Conservation (phyloP, 2,329 filamentous ascomycete species). For the Calonectria montana region DNA sequence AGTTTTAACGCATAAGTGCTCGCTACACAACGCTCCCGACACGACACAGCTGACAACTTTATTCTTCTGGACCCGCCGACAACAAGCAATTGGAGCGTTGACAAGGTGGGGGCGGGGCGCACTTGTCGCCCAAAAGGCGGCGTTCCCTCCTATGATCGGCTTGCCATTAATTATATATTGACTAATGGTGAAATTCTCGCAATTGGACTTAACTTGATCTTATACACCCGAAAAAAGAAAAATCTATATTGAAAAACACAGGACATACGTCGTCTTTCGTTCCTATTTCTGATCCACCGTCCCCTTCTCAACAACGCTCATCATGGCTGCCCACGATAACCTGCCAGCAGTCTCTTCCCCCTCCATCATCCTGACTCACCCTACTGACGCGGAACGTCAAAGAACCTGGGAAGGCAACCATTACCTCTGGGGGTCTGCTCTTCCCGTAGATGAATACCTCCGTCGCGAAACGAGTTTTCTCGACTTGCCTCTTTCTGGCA, state of each 20-base stretch:
- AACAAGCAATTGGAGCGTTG: background rate
- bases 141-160: background rate
- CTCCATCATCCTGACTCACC: constrained; percentile 59
- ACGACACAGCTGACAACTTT: background rate
- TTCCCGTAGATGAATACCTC: constrained; percentile 67
- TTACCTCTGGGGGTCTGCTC: constrained; percentile 68
- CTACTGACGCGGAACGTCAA: constrained; percentile 66
- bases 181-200: background rate
- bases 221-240: background rate
- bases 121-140: constrained; percentile 5
- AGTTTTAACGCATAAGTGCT: too few species aligned
- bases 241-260: background rate
- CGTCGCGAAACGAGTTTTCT: constrained; percentile 68
- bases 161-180: background rate
- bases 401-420: constrained; percentile 68
- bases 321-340: constrained; percentile 34
- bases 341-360: constrained; percentile 39
- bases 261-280: too few species aligned
- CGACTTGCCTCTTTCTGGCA: constrained; percentile 66
- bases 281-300: background rate
- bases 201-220: background rate
- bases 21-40: background rate
- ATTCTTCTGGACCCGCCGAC: background rate
- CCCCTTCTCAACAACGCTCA: background rate
- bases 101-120: constrained; percentile 20